A percentile compares a stretch with the other conserved stretches of the same genome.
Conservation (phyloP, 139 green algal genomes). For the Micractinium conductrix region DNA sequence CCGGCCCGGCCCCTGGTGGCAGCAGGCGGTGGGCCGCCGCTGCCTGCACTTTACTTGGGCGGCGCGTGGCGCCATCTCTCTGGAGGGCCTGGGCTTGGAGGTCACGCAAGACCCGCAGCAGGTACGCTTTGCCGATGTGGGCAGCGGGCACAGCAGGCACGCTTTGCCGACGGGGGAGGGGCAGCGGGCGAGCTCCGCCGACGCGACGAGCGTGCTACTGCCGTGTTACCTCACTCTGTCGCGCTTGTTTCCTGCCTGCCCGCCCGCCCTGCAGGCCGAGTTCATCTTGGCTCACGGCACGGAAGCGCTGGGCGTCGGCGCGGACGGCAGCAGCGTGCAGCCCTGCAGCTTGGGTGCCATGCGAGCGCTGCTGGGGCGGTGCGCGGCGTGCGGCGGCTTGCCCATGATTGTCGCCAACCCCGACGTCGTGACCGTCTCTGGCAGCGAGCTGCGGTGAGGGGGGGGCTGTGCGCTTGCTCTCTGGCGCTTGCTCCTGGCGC, state of each 20-base stretch:
- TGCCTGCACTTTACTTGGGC: slow-evolving; percentile 93
- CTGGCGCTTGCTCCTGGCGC: no score
- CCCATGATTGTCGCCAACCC: slow-evolving; percentile 92
- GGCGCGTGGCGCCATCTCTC: slow-evolving; percentile 63
- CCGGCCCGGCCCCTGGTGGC: slow-evolving; percentile 58
- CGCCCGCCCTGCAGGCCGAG: slow-evolving; percentile 56
- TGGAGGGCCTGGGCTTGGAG: slow-evolving; percentile 69
- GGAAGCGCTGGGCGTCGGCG: slow-evolving; percentile 63
- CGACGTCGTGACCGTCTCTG: slow-evolving; percentile 75
- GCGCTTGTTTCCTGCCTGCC: neutral
- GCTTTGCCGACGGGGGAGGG: neutral
- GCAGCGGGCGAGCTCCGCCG: neutral
- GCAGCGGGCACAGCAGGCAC: neutral
- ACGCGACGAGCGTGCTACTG: no score
- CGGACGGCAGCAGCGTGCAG: slow-evolving; percentile 12
- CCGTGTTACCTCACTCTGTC: no score
- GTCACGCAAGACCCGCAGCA: slow-evolving; percentile 18
- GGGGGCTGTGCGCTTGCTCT: neutral
- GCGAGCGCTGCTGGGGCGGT: slow-evolving; percentile 54
- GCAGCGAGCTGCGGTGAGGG: slow-evolving; percentile 23
- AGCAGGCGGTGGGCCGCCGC: slow-evolving; percentile 57
- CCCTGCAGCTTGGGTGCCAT: slow-evolving; percentile 51
- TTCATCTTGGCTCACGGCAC: slow-evolving; percentile 95
- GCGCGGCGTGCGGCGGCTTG: slow-evolving; percentile 19
- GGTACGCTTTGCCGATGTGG: neutral